Base-by-base conservation (phyloP, 2,329 filamentous ascomycete species). In the Clarireedia monteithiana region DNA sequence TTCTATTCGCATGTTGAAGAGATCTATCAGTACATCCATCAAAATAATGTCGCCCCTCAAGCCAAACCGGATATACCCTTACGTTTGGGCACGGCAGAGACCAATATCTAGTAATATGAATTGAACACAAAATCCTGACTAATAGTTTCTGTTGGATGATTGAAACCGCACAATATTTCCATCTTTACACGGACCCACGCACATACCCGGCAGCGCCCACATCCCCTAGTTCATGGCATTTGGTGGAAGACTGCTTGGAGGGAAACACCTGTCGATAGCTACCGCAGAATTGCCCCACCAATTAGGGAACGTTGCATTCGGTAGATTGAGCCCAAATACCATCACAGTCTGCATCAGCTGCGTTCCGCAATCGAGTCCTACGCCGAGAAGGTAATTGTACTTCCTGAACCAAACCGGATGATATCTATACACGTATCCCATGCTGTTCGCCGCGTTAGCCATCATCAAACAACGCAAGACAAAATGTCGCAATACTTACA, bases 321-420 rank as follows among this genome's bases (percentile, higher is more conserved):
- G 62, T 48, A 69, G 57, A 59, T 69, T 65, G 24, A 69, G 62
- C 3, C 60, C 78, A 64, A 88, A 82, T 72, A 89, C 87, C 57
- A 89, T 83, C 57, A 89, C 69, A 36, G 89, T 79, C 0, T 85
- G 86, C 39, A 78, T 79, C 15, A 89, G 68, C 14, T 84, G 81
- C 7, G 89, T 76, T 12, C 86, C 86, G 50, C 81, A 81, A 68
- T 89, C 86, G 34, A 90, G 73, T 0, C 83, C 86, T 0, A 86
- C 86, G n/a, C 85, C 88, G 0, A 84, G 81, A 65, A 89, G 77
- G 67, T 89, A 90, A 73, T 90, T 89, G 74, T 88, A 90, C 69
- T 85, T 83, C 70, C 87, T 73, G 84, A 86, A 90, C 84, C 86
- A 88, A 39, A 82, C 30, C 5, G 54, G 54, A 27, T 64, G 65